These are phyloP conservation scores for Solanum infundibuliforme DNA, from an alignment of 257 asterid genomes.

Conservation along the genomic window DNA sequence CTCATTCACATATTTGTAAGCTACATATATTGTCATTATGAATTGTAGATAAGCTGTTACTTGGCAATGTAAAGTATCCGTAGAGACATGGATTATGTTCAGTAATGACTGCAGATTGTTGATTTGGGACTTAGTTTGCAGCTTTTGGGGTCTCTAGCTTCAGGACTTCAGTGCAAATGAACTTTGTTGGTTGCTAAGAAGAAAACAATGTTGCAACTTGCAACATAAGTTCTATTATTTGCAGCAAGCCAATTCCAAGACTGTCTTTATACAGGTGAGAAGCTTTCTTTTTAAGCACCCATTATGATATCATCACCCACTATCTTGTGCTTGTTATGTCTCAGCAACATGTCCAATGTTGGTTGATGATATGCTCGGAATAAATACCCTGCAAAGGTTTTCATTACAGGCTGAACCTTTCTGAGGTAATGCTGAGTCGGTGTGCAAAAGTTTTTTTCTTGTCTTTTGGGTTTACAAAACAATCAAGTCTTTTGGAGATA, in stretches of 20 bases:
- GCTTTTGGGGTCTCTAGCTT: background rate
- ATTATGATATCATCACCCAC: background rate
- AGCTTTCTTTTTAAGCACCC: background rate
- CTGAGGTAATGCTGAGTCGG: slow-evolving; percentile 92
- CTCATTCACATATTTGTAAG: background rate
- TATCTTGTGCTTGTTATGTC: background rate
- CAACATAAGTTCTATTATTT: background rate
- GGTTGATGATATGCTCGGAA: slow-evolving; percentile 96
- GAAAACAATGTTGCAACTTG: background rate
- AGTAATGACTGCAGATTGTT: background rate
- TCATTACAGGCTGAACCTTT: slow-evolving; percentile 70
- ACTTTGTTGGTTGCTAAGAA: background rate
- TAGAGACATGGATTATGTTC: background rate
- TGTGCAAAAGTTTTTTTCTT: slow-evolving; percentile 2
- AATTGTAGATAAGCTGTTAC: background rate
- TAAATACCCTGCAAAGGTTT: slow-evolving; percentile 94
- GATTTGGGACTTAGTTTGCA: background rate
- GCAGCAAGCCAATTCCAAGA: slow-evolving; percentile 26
- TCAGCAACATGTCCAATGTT: slow-evolving; percentile 35
- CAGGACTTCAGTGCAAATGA: background rate
- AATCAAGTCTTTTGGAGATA: background rate
- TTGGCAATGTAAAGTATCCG: background rate
- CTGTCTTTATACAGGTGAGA: slow-evolving; percentile 79
- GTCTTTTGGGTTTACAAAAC: background rate
- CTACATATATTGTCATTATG: background rate